phyloP scores from a whole-genome alignment of 106 monocot genomes.

The Dendrobium huoshanense region DNA sequence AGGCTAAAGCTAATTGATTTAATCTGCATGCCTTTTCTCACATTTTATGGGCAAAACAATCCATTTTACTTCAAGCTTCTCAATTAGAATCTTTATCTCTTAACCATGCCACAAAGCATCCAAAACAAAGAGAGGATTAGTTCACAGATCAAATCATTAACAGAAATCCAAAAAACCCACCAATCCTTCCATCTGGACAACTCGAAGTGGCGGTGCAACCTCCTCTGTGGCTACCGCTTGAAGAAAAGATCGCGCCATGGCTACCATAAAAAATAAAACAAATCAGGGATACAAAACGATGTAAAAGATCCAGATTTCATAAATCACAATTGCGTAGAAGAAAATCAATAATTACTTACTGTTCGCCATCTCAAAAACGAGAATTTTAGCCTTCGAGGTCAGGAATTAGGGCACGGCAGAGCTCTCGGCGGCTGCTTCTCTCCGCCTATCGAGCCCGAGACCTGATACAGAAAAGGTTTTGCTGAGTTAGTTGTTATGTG shows the following conservation, averaged over 20 bases:
- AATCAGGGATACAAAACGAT: conserved; percentile 1
- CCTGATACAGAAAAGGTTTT: too few species aligned
- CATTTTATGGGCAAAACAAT: background rate
- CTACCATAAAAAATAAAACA: conserved; percentile 24
- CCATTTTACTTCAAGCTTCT: background rate
- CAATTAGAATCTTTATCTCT: background rate
- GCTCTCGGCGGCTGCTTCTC: conserved; percentile 2
- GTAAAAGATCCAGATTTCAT: background rate
- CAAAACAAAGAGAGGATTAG: background rate
- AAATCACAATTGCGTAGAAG: background rate
- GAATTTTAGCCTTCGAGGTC: background rate
- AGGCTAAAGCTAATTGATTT: background rate
- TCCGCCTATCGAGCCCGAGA: too few species aligned
- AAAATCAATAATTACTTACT: background rate
- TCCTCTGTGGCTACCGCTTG: conserved; percentile 80
- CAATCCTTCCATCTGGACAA: conserved; percentile 96
- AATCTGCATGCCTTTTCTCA: background rate
- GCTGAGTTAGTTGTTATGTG: too few species aligned
- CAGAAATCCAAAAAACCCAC: conserved; percentile 22
- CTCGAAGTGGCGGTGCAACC: conserved; percentile 59
- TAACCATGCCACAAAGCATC: background rate
- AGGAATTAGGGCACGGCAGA: background rate
- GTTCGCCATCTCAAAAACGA: background rate
- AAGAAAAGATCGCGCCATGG: conserved; percentile 75
- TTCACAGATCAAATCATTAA: background rate